phyloP scores from a whole-genome alignment of 768 basidiomycete species.

The Xerocomellus intermedius region DNA sequence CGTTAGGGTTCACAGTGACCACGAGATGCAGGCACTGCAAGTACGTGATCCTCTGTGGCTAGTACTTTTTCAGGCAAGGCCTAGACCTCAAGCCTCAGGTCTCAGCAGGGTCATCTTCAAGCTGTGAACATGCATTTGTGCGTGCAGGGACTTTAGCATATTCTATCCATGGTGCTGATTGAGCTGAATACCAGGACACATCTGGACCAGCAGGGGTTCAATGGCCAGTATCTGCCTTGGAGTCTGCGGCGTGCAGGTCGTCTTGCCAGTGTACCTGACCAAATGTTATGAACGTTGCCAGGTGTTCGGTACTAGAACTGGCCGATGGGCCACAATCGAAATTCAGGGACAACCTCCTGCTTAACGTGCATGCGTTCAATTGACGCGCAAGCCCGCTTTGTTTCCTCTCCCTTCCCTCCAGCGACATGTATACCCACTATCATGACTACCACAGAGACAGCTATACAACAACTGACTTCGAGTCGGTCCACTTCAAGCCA shows the following conservation, averaged over 20 bases:
- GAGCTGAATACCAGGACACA: background rate
- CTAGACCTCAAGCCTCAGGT: too few species aligned
- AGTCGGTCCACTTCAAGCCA: slow-evolving; percentile 19
- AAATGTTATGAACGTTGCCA: background rate
- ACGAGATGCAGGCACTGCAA: background rate
- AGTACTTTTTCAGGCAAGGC: background rate
- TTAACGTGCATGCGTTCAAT: background rate
- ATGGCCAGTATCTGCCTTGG: background rate
- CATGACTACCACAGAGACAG: background rate
- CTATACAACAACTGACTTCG: slow-evolving; percentile 14
- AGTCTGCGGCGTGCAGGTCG: too few species aligned
- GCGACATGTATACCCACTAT: slow-evolving; percentile 3
- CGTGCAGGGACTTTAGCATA: background rate
- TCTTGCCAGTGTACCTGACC: background rate
- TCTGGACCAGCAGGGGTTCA: background rate
- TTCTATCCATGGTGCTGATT: background rate
- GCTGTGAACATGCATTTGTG: background rate
- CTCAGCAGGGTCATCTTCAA: too few species aligned
- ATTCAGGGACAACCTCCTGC: background rate
- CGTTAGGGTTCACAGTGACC: too few species aligned
- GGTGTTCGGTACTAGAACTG: background rate
- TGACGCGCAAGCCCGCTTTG: background rate
- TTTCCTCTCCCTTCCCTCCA: background rate
- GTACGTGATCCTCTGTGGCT: background rate
- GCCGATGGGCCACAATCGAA: slow-evolving; percentile 2